These are phyloP conservation scores for Fusarium ambrosium DNA, from an alignment of 2,329 filamentous ascomycete genomes.

Conservation along the genomic window DNA sequence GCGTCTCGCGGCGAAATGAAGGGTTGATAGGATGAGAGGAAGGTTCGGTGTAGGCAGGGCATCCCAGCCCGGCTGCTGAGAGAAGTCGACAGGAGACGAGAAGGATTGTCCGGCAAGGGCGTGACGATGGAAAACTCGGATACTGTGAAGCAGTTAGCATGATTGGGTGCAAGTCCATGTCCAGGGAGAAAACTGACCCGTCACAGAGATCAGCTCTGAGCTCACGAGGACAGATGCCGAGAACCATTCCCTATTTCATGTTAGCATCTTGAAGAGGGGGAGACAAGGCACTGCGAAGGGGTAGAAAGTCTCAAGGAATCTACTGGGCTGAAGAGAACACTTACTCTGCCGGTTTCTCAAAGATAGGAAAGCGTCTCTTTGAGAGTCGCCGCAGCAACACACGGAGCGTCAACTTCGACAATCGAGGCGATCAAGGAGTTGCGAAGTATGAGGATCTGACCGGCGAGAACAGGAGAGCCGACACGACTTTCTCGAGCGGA, in stretches of 20 bases:
- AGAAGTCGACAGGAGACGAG: constrained; percentile 7
- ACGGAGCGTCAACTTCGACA: background rate
- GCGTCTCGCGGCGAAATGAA: constrained; percentile 27
- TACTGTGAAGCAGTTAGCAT: background rate
- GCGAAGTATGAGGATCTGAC: background rate
- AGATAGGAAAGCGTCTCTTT: background rate
- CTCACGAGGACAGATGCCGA: background rate
- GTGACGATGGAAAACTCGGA: background rate
- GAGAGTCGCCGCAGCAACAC: background rate
- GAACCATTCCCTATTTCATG: constrained; percentile 13
- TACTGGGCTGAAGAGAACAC: background rate
- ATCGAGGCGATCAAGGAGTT: background rate
- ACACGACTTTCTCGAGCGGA: background rate
- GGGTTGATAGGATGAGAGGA: constrained; percentile 34
- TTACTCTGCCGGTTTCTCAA: constrained; percentile 22
- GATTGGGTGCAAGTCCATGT: accelerated
- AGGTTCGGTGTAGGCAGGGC: constrained; percentile 27
- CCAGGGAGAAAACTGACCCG: background rate
- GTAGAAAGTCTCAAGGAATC: background rate
- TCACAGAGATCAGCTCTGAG: constrained; percentile 1
- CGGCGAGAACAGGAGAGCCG: background rate
- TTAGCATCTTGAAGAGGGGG: background rate
- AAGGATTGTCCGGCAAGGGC: background rate
- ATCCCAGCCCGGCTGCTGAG: constrained; percentile 5
- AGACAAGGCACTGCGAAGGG: background rate